These are phyloP conservation scores for Prototheca cutis DNA, from an alignment of 163 green algal genomes.

Conservation along the genomic window DNA sequence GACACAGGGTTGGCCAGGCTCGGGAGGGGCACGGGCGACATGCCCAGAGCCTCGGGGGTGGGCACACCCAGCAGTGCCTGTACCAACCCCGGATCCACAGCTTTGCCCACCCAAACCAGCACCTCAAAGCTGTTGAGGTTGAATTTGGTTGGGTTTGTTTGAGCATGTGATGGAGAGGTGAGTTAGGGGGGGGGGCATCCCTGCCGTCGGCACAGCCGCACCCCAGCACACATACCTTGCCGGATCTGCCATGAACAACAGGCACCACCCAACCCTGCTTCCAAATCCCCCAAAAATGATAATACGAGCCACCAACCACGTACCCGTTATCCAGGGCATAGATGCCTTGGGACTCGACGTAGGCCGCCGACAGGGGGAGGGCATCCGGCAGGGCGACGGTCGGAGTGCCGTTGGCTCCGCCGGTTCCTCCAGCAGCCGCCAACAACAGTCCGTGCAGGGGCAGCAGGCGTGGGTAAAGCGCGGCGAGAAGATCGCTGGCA, in stretches of 20 bases:
- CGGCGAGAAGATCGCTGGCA: conserved; percentile 19
- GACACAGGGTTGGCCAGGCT: conserved; percentile 33
- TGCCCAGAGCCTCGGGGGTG: not conserved
- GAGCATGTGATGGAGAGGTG: too few species aligned
- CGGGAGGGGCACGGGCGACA: conserved; percentile 20
- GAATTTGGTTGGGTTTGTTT: too few species aligned
- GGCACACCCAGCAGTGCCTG: conserved; percentile 49
- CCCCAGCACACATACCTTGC: too few species aligned
- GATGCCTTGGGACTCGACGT: conserved; percentile 66
- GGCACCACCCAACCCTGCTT: too few species aligned
- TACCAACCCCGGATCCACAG: conserved; percentile 29
- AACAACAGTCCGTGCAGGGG: conserved; percentile 48
- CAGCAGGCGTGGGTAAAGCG: conserved; percentile 63
- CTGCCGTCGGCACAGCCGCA: too few species aligned
- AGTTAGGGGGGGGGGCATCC: too few species aligned
- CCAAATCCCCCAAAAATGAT: too few species aligned
- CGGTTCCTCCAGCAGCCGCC: too few species aligned
- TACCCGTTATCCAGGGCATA: conserved; percentile 87
- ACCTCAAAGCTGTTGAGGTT: too few species aligned
- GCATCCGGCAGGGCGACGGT: conserved; percentile 28
- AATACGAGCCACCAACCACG: too few species aligned
- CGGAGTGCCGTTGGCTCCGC: not conserved
- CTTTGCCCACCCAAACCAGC: conserved; percentile 61
- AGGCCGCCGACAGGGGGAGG: conserved; percentile 50
- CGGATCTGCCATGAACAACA: too few species aligned